phyloP scores from a whole-genome alignment of 495 filamentous ascomycete species.

The Aspergillus sparsus region DNA sequence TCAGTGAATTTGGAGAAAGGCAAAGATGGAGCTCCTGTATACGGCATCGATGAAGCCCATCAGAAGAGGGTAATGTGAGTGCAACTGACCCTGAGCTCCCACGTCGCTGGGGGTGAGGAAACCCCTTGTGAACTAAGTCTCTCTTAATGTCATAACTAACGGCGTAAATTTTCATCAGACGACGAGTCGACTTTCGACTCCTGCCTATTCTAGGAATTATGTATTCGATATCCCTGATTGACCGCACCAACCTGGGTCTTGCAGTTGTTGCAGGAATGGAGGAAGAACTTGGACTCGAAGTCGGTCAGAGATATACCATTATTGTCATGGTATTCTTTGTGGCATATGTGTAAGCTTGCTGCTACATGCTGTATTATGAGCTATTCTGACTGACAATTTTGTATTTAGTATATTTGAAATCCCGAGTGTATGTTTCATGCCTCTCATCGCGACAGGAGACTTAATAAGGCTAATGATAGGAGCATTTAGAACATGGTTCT shows the following conservation, averaged over 20 bases:
- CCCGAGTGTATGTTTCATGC: constrained; percentile 17
- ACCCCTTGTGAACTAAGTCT: background rate
- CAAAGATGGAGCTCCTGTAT: constrained; percentile 1
- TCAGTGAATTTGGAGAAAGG: constrained; percentile 15
- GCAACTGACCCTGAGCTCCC: background rate
- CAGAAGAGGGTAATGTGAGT: constrained; percentile 23
- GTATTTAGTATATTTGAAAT: constrained; percentile 18
- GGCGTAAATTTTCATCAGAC: constrained; percentile 2
- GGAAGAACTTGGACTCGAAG: constrained; percentile 19
- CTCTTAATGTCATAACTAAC: background rate
- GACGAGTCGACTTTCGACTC: constrained; percentile 20
- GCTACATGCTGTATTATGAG: background rate
- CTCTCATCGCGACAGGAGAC: background rate
- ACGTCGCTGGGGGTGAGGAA: too few relatives aligned
- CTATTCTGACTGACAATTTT: background rate
- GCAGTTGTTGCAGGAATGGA: constrained; percentile 23
- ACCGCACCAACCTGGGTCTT: constrained; percentile 23
- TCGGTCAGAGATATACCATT: constrained; percentile 21
- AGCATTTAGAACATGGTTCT: constrained; percentile 18
- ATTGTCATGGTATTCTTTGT: constrained; percentile 25
- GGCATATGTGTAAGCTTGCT: constrained; percentile 17
- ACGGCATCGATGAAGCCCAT: constrained; percentile 24
- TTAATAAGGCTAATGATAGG: background rate
- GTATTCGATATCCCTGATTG: constrained; percentile 24
- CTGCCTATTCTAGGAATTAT: constrained; percentile 21